Evolutionary conservation across 2,329 filamentous ascomycete genomes (phyloP), one percentile per base, ranked within the genome.

Genomic region (Teratosphaeria gauchensis): DNA sequence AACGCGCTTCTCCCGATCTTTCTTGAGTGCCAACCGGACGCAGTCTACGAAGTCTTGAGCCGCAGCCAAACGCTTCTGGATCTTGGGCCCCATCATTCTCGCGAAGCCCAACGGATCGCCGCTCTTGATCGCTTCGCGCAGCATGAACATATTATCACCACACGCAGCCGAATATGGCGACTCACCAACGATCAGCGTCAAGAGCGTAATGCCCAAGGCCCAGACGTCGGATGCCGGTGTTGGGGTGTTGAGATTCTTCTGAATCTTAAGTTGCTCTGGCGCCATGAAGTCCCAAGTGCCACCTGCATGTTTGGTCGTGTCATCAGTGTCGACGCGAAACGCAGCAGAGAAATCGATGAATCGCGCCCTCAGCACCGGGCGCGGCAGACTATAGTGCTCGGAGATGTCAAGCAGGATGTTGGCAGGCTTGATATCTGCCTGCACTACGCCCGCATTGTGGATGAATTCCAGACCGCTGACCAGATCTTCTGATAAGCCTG

Each of bases 231-330:
- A 70, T 0, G 71, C 65, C 2, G 67, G 65, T 0, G 72, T 73
- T 1, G 71, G 71, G 5, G 63, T 66, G 55, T 63, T 69, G 31
- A 67, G 54, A 8, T 65, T 61, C n/a, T 63, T 63, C 21, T 70
- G 66, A 32, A 63, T 62, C 11, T 65, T 65, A 38, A 73, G 24
- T 69, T 73, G 58, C 59, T 71, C 60, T 57, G 68, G 71, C 3
- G 65, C 75, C 73, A 79, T 75, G 68, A 71, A 79, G 58, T 77
- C 76, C 75, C 76, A 79, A 0, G 77, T 80, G 0, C 76, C 77
- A 51, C 75, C 76, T 7, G 74, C 67, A 38, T 67, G 61, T 1
- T 63, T 61, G 9, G 61, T 59, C 16, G 63, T 61, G 51, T 65
- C 62, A 53, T 63, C 61, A 30, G 62, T 62, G 14, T 58, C 56